Evolutionary conservation across 352 stramenopile species (phyloP).

Genomic region (Phytophthora uliginosa): DNA sequence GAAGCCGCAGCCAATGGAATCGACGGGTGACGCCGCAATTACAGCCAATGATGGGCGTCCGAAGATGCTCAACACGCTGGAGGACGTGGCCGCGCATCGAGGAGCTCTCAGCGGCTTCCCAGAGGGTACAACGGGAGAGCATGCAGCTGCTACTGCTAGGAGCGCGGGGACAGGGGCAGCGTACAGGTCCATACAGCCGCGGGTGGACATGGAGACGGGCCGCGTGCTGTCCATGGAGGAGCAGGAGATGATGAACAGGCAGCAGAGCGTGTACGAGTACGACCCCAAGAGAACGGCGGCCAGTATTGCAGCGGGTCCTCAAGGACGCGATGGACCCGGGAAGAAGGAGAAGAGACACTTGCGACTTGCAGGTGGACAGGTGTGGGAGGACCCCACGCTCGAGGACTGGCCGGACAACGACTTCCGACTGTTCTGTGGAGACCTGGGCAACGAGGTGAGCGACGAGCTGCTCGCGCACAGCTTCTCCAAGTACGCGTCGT

Average conservation of each 20-base stretch:
- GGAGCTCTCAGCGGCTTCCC: constrained; percentile 81
- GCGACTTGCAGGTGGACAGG: constrained; percentile 82
- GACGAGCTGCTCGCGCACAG: constrained; percentile 88
- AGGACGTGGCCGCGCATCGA: constrained; percentile 55
- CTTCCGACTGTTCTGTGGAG: constrained; percentile 97
- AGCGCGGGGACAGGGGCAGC: neutral
- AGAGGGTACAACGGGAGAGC: constrained; percentile 58
- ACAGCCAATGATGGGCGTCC: constrained; percentile 12
- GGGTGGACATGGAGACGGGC: constrained; percentile 80
- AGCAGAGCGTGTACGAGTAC: constrained; percentile 91
- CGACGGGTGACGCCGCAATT: neutral
- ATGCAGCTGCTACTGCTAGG: constrained; percentile 34
- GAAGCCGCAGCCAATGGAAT: constrained; percentile 10
- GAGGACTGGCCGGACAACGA: constrained; percentile 97
- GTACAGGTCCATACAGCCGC: constrained; percentile 43
- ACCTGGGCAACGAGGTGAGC: constrained; percentile 95
- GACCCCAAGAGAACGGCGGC: constrained; percentile 60
- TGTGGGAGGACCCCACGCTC: constrained; percentile 95
- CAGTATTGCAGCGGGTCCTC: constrained; percentile 28
- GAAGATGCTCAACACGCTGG: constrained; percentile 56
- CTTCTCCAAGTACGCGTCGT: constrained; percentile 80
- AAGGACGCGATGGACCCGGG: constrained; percentile 1
- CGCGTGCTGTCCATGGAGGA: constrained; percentile 72
- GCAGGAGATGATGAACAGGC: constrained; percentile 83
- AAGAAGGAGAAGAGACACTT: constrained; percentile 66